These are phyloP conservation scores for Kitagawia praeruptora DNA, from an alignment of 129 eudicot species.

Conservation along the genomic window DNA sequence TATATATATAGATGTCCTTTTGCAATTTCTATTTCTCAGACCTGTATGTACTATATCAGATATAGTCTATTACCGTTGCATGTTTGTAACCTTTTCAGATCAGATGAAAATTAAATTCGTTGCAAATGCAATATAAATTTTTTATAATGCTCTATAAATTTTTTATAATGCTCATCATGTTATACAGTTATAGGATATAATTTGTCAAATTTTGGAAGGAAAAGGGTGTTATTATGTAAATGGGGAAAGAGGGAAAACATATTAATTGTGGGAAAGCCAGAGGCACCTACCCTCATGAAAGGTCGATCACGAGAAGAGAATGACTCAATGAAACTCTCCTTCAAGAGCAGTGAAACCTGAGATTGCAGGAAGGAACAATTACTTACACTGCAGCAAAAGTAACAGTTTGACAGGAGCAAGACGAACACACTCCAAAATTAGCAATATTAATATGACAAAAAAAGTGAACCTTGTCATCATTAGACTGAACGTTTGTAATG, in stretches of 20 bases:
- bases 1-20: background rate
- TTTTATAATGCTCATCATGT: background rate
- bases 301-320: constrained; percentile 85
- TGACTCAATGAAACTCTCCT: constrained; percentile 99
- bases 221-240: background rate
- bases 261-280: constrained; percentile 8
- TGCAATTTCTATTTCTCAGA: background rate
- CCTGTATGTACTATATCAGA: background rate
- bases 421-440: too few species aligned
- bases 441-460: background rate
- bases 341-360: constrained; percentile 89
- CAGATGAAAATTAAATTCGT: background rate
- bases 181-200: background rate
- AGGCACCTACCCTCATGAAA: constrained; percentile 68
- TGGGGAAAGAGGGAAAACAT: background rate
- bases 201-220: background rate
- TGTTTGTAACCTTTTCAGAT: background rate
- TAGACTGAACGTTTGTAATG: constrained; percentile 93
- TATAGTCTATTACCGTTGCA: background rate
- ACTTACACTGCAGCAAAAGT: background rate
- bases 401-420: background rate
- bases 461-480: constrained; percentile 77
- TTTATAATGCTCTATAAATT: background rate
- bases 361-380: background rate
- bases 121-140: background rate